Evolutionary conservation across 352 stramenopile genomes (phyloP), one percentile per base, ranked within the genome.

Genomic region (Phytophthora sojae): DNA sequence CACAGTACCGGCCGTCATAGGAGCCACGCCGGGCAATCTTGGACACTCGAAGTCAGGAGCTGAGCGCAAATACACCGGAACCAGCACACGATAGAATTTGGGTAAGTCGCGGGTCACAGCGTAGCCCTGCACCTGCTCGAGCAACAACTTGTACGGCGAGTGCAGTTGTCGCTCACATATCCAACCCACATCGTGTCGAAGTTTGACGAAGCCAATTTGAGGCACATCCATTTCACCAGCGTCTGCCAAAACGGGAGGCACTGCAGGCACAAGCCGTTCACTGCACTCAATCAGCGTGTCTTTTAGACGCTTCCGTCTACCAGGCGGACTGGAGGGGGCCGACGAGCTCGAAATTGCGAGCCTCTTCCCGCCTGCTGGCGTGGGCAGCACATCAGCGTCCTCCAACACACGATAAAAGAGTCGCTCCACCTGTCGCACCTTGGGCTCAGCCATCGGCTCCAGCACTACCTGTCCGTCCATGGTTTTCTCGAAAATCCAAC

Each of bases 401-500:
- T 93, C 77, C 25, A 95, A 64, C 0, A 95, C 86, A 6, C 82
- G 83, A 62, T 93, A 95, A 72, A 95, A 95, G 5, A 92, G 77
- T 30, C 88, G 81, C 54, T 92, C 83, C 19, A 95, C 88, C 56
- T 93, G 85, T 26, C 88, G 81, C 35, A 80, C 71, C 11, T 80
- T 75, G 0, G 86, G 88, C 50, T 88, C 88, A 0, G 61, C 51
- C 62, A 95, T 92, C 1, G 79, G 85, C 25, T 93, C 85, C 4
- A 95, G 66, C 50, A 95, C 88, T 9, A 91, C 64, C 53, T 95
- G 88, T 12, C 88, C 86, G 30, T 95, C 88, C 88, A 95, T 95
- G 4, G 88, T 95, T 6, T 80, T 89, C 68, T 95, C 88, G 70
- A 95, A 95, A 67, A 95, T 91, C 88, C 88, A 95, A 12, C 88